A percentile compares a stretch with the other conserved stretches of the same genome.
These are phyloP conservation scores for Echinosphaeria canescens DNA, from an alignment of 2,329 filamentous ascomycete genomes.

Conservation along the genomic window DNA sequence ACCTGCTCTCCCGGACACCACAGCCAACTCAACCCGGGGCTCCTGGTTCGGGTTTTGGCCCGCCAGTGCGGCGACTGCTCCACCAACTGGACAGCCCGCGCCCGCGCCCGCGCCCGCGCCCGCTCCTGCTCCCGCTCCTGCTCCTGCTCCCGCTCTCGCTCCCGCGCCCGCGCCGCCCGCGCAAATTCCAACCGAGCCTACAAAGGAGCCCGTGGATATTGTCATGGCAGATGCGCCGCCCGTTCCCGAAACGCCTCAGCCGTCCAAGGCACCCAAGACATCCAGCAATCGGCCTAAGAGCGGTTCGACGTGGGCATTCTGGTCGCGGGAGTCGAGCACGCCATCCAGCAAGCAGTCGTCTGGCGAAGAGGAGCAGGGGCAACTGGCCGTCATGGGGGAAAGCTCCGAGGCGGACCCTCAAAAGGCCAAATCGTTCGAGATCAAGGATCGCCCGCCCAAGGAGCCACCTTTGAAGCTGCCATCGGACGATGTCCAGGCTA, in stretches of 20 bases:
- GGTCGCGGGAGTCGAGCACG: conserved; percentile 57
- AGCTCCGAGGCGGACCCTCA: conserved; percentile 31
- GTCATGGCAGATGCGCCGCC: conserved; percentile 18
- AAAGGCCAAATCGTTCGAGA: conserved; percentile 19
- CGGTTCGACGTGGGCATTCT: conserved; percentile 65
- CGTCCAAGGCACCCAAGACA: conserved; percentile 19
- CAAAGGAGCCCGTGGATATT: conserved; percentile 16
- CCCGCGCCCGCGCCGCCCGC: too few species aligned
- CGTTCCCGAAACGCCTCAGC: conserved; percentile 18
- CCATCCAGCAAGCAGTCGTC: too few species aligned
- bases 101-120: conserved; percentile 3
- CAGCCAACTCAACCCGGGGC: conserved; percentile 3
- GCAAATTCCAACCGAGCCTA: too few species aligned
- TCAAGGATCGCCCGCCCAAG: conserved; percentile 14
- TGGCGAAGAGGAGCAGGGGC: conserved; percentile 17
- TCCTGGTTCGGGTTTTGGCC: conserved; percentile 16
- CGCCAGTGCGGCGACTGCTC: conserved; percentile 2
- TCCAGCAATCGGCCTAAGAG: too few species aligned
- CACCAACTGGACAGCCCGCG: conserved; percentile 1
- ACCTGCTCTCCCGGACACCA: not conserved
- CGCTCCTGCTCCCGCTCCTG: too few species aligned
- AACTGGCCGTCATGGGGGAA: conserved; percentile 34
- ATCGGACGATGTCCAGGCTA: too few species aligned
- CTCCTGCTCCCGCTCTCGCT: too few species aligned
- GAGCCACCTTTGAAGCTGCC: too few species aligned